phyloP scores from a whole-genome alignment of 768 basidiomycete species.

The Mycena leptocephala region DNA sequence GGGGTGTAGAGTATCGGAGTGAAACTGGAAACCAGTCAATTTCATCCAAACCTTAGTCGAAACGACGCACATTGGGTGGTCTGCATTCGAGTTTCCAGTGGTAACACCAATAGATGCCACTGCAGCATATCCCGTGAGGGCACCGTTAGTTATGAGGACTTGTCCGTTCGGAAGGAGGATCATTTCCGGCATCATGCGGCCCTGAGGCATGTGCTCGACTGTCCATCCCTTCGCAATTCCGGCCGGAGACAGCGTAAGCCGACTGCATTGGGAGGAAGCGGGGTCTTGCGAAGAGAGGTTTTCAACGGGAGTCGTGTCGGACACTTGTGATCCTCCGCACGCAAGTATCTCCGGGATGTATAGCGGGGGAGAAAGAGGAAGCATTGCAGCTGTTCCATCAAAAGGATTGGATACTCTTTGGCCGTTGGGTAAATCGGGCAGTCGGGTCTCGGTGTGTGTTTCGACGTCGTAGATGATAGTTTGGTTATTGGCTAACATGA shows the following conservation, averaged over 20 bases:
- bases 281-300: conserved; percentile 71
- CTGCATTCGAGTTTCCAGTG: conserved; percentile 62
- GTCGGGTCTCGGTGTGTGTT: conserved; percentile 41
- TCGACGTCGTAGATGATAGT: conserved; percentile 54
- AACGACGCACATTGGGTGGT: conserved; percentile 57
- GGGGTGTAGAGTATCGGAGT: conserved; percentile 61
- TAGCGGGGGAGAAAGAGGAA: conserved; percentile 43
- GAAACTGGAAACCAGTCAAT: conserved; percentile 34
- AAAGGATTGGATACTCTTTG: conserved; percentile 68
- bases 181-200: conserved; percentile 72
- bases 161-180: conserved; percentile 70
- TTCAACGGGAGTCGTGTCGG: conserved; percentile 51
- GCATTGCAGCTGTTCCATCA: conserved; percentile 67
- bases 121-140: conserved; percentile 48
- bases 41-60: neutral
- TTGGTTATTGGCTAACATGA: conserved; percentile 54
- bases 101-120: conserved; percentile 44
- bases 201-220: conserved; percentile 66
- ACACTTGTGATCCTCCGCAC: conserved; percentile 48
- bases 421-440: conserved; percentile 52
- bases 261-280: conserved; percentile 53
- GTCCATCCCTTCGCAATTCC: conserved; percentile 57
- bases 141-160: conserved; percentile 69
- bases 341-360: conserved; percentile 55
- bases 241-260: conserved; percentile 70